phyloP scores from a whole-genome alignment of 2,329 filamentous ascomycete genomes.

The Diaporthe citriasiana region DNA sequence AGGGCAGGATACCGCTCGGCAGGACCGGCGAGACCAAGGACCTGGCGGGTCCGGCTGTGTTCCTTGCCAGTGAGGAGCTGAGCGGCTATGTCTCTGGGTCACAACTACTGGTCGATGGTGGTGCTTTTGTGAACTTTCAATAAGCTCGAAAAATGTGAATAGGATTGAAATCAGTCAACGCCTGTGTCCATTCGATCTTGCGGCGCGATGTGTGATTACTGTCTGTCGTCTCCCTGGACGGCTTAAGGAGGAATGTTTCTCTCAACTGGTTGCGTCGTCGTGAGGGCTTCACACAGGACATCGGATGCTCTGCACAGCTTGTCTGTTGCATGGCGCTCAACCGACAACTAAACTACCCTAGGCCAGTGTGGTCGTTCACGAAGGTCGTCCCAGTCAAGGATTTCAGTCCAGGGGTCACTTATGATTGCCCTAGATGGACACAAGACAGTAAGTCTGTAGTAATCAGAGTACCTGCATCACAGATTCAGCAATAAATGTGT shows the following conservation, averaged over 20 bases:
- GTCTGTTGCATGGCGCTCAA: background rate
- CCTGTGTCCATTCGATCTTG: background rate
- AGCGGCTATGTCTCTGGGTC: constrained; percentile 87
- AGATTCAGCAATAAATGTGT: too few relatives aligned
- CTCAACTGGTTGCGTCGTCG: background rate
- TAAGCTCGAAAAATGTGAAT: constrained; percentile 51
- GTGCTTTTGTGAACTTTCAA: constrained; percentile 90
- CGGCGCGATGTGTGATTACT: background rate
- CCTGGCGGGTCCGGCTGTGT: constrained; percentile 86
- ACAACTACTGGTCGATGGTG: constrained; percentile 88
- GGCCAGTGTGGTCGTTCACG: background rate
- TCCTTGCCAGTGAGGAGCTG: constrained; percentile 83
- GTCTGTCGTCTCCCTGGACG: background rate
- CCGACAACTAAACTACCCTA: background rate
- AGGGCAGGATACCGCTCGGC: constrained; percentile 83
- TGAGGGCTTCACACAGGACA: background rate
- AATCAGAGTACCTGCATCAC: too few relatives aligned
- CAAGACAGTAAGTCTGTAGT: too few relatives aligned
- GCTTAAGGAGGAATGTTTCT: background rate
- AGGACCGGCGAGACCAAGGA: constrained; percentile 80
- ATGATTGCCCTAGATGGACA: background rate
- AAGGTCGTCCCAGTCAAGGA: background rate
- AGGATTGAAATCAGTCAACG: background rate
- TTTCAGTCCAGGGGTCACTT: too few relatives aligned
- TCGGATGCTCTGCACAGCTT: background rate